Base-by-base conservation (phyloP, 2,329 filamentous ascomycete species). In the Beauveria rudraprayagi region DNA sequence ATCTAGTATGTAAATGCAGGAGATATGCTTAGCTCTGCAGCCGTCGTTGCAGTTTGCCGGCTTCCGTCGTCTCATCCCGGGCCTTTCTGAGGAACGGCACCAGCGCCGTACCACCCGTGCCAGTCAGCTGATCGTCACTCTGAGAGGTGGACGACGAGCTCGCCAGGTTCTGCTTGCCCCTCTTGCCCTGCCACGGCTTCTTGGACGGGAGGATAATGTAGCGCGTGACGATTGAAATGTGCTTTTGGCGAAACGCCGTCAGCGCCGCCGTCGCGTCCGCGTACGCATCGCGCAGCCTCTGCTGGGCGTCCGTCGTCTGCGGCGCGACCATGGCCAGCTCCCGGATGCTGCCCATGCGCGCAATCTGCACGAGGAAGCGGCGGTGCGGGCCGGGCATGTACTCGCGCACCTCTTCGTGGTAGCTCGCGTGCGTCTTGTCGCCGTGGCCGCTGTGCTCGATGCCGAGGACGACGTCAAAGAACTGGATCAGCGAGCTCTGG, bases 351-450 rank as follows among this genome's bases (percentile, higher is more conserved):
- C 89, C 83, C 58, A 91, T 83, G 5, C 79, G 78, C 48, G 83
- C 80, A 7, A 94, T 82, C 53, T 89, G 81, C 60, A 87, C 80
- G 1, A 97, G 79, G 73, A 97, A 96, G 2, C 84, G 81, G 2
- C 88, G 82, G 71, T 97, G 93, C 0, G 85, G 84, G 0, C 89
- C 90, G 0, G 92, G 92, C 92, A 97, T 97, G 76, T 97, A 97
- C 41, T 82, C 83, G 56, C 91, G 85, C 78, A 97, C 93, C 66
- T 96, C 80, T 63, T 82, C 70, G 67, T 82, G 80, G 65, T 80
- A 84, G 63, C 74, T 77, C 19, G 69, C 66, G 50, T 67, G 66
- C 10, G 66, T 69, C 22, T 66, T 65, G 62, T 72, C 73, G 1
- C 76, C 77, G 53, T 74, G 73, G 2, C 76, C 73, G 1, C 69